Conservation (phyloP, 331 rosid species). For the Malus hybrid region DNA sequence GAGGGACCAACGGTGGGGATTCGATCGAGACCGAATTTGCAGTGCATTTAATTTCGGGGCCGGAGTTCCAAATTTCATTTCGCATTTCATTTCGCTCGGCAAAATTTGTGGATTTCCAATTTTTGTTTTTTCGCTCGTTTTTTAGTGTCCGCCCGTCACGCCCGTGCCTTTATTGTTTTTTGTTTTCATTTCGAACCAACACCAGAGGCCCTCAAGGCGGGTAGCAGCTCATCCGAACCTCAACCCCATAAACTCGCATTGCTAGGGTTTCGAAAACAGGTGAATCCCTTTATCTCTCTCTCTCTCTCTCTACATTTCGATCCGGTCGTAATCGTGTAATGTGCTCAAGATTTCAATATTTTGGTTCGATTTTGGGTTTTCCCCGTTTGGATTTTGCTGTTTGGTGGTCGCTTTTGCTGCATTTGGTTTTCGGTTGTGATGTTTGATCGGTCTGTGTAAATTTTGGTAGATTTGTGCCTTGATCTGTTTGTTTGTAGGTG, state of each 20-base stretch:
- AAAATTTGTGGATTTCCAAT: not conserved
- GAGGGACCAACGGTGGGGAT: not conserved
- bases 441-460: not conserved
- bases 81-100: not conserved
- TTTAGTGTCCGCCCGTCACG: conserved; percentile 3
- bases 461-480: not conserved
- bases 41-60: conserved; percentile 11
- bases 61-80: not conserved
- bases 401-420: not conserved
- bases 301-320: not conserved
- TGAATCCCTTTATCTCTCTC: not conserved
- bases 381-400: not conserved
- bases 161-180: not conserved
- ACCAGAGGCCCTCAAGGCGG: not conserved
- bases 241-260: not conserved
- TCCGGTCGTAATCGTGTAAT: not conserved
- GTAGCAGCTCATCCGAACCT: conserved; percentile 2
- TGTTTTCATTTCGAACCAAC: conserved; percentile 10
- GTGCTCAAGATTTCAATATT: not conserved
- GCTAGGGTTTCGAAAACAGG: conserved; percentile 7
- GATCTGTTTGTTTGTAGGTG: not conserved
- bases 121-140: not conserved
- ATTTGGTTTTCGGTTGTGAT: not conserved
- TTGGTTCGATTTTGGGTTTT: not conserved
- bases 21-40: not conserved